phyloP scores from a whole-genome alignment of 2,329 filamentous ascomycete species.

The Emergomyces orientalis region DNA sequence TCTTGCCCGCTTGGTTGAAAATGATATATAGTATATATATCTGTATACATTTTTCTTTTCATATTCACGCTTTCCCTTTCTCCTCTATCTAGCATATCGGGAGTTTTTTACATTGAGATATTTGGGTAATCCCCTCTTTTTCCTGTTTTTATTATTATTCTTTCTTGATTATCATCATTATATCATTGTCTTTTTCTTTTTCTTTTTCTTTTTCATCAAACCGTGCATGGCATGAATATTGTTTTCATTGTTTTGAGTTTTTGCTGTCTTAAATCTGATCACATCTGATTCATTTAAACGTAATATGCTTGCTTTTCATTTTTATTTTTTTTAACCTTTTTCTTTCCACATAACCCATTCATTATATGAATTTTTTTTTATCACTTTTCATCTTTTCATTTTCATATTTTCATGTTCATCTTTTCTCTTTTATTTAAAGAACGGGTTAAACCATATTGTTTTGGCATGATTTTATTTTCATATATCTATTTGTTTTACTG shows the following conservation, averaged over 20 bases:
- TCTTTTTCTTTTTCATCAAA: background rate
- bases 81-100: background rate
- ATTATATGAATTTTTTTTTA: background rate
- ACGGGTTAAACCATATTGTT: background rate
- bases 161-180: too few relatives aligned
- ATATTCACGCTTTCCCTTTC: background rate
- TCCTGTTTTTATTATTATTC: background rate
- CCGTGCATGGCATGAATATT: background rate
- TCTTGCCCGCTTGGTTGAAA: background rate
- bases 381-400: background rate
- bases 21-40: background rate
- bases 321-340: background rate
- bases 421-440: background rate
- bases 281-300: too few relatives aligned
- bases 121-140: too few relatives aligned
- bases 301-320: background rate
- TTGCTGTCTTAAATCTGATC: background rate
- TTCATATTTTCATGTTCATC: background rate
- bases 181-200: background rate
- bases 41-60: background rate
- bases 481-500: too few relatives aligned
- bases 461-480: too few relatives aligned
- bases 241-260: background rate
- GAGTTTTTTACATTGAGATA: too few relatives aligned
- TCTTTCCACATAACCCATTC: background rate